A percentile compares a stretch with the other conserved stretches of the same genome.
Conservation (phyloP, 1,139 yeast species). For the Saccharomyces pastorianus region DNA sequence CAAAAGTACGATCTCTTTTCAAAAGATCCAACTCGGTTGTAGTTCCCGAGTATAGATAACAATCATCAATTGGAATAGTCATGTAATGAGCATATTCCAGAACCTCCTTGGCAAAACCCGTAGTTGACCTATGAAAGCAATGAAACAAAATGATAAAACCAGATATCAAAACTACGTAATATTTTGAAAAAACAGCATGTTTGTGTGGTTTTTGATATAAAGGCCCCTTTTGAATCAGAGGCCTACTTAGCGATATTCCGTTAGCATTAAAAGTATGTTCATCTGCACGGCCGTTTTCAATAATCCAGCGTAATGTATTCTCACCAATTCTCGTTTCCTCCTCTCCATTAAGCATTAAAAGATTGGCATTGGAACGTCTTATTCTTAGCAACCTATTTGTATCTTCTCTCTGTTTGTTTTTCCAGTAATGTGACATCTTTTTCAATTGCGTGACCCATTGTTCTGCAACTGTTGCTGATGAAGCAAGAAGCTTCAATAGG, state of each 20-base stretch:
- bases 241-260: conserved; percentile 48
- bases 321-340: conserved; percentile 51
- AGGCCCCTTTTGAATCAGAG: conserved; percentile 53
- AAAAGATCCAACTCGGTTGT: conserved; percentile 52
- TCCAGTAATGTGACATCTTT: conserved; percentile 54
- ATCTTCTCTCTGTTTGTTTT: conserved; percentile 38
- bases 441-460: conserved; percentile 55
- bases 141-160: conserved; percentile 52
- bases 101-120: conserved; percentile 42
- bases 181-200: conserved; percentile 56
- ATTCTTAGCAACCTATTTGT: conserved; percentile 34
- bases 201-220: conserved; percentile 62
- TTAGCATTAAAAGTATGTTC: conserved; percentile 48
- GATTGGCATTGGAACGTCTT: conserved; percentile 41
- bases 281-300: conserved; percentile 46
- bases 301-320: conserved; percentile 47
- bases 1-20: conserved; percentile 40
- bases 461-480: conserved; percentile 41
- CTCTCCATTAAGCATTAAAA: conserved; percentile 46
- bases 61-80: conserved; percentile 54
- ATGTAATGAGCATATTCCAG: conserved; percentile 42
- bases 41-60: conserved; percentile 71
- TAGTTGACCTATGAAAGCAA: conserved; percentile 36
- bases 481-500: conserved; percentile 50
- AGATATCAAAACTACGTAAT: conserved; percentile 59